A percentile compares a stretch with the other conserved stretches of the same genome.
phyloP scores from a whole-genome alignment of 2,329 filamentous ascomycete species.

The Mycosphaerella arachidis region DNA sequence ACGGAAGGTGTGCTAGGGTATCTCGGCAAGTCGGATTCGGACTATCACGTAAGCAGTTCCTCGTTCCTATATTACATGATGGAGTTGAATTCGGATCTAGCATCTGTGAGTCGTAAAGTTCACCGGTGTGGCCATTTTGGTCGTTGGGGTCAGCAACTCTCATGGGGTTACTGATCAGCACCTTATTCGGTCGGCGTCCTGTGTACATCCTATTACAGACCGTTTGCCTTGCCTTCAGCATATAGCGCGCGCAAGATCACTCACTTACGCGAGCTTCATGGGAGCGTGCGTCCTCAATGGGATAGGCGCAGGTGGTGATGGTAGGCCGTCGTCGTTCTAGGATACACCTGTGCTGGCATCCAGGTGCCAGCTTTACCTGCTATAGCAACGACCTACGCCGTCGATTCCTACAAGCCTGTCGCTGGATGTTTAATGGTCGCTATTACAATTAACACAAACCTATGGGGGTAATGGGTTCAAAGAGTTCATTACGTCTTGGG shows the following conservation, averaged over 20 bases:
- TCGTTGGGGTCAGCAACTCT: too few species aligned
- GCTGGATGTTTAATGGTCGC: slow-evolving; percentile 56
- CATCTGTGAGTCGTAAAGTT: too few species aligned
- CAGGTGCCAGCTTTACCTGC: slow-evolving; percentile 58
- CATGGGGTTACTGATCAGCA: too few species aligned
- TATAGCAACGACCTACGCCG: slow-evolving; percentile 56
- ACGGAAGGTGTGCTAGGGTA: too few species aligned
- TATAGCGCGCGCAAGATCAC: slow-evolving; percentile 58
- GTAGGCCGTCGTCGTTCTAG: slow-evolving; percentile 55
- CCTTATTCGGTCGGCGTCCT: too few species aligned
- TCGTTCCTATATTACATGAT: too few species aligned
- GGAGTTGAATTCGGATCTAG: too few species aligned
- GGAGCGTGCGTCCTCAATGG: slow-evolving; percentile 58
- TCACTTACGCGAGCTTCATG: slow-evolving; percentile 59
- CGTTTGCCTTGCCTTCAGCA: slow-evolving; percentile 50
- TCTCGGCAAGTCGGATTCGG: too few species aligned
- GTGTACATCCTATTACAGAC: too few species aligned
- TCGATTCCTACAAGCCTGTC: slow-evolving; percentile 62
- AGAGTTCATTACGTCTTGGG: slow-evolving; percentile 44
- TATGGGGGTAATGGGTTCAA: slow-evolving; percentile 58
- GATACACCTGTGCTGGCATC: slow-evolving; percentile 54
- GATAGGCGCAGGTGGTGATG: slow-evolving; percentile 57
- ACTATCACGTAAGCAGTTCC: too few species aligned
- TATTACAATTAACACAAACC: slow-evolving; percentile 61
- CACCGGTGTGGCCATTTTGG: too few species aligned